phyloP scores from a whole-genome alignment of 352 stramenopile genomes.

The Globisporangium irregulare region DNA sequence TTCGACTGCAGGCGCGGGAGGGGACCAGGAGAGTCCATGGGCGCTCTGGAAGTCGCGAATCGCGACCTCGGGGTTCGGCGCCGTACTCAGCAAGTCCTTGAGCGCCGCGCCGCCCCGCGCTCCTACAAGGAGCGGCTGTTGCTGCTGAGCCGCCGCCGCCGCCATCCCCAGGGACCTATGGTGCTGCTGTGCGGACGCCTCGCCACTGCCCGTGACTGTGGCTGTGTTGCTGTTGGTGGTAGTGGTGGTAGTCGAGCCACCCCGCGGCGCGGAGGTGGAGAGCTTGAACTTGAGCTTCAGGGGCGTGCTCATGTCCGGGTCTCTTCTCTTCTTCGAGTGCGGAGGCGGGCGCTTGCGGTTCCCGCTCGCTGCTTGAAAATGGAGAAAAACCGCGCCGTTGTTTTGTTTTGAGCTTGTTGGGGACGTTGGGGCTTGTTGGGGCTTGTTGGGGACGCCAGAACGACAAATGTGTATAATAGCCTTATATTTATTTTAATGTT shows the following conservation, averaged over 20 bases:
- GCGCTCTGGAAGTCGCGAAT: constrained; percentile 76
- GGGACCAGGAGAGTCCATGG: constrained; percentile 48
- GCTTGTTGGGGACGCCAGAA: background rate
- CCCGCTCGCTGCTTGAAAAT: constrained; percentile 3
- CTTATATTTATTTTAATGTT: too few relatives aligned
- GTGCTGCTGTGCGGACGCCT: constrained; percentile 11
- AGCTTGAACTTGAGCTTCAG: constrained; percentile 74
- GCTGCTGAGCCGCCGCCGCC: constrained; percentile 20
- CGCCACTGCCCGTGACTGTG: constrained; percentile 24
- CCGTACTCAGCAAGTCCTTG: constrained; percentile 80
- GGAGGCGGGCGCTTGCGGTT: background rate
- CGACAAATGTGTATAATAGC: background rate
- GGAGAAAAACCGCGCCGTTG: constrained; percentile 3
- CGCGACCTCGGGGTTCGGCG: constrained; percentile 77
- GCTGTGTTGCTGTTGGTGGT: background rate
- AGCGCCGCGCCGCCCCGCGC: constrained; percentile 67
- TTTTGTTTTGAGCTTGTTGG: background rate
- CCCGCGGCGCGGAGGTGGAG: constrained; percentile 12
- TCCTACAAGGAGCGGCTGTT: constrained; percentile 54
- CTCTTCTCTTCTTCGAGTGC: background rate
- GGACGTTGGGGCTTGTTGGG: too few relatives aligned
- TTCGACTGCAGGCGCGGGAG: constrained; percentile 19
- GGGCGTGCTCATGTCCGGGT: constrained; percentile 36
- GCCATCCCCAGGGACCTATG: constrained; percentile 15
- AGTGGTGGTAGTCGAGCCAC: background rate